These are phyloP conservation scores for Combretum micranthum DNA, from an alignment of 345 rosid species.

Conservation along the genomic window DNA sequence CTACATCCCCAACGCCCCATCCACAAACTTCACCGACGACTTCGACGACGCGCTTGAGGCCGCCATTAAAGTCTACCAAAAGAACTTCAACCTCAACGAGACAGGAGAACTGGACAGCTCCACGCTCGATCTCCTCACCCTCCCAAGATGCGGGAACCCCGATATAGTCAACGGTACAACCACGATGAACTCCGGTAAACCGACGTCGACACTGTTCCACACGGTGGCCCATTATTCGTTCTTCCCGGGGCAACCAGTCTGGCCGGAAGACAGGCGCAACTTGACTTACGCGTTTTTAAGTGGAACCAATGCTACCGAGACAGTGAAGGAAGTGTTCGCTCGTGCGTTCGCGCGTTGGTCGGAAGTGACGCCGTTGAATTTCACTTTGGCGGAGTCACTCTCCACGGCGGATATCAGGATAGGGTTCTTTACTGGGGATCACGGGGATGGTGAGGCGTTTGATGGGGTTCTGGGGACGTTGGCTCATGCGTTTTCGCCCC, in stretches of 20 bases:
- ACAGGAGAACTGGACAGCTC: constrained; percentile 68
- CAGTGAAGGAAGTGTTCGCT: constrained; percentile 49
- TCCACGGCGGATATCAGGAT: constrained; percentile 47
- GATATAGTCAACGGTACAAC: constrained; percentile 82
- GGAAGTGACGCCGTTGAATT: constrained; percentile 52
- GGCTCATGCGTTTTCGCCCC: constrained; percentile 93
- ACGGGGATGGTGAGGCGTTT: constrained; percentile 90
- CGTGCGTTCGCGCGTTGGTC: constrained; percentile 79
- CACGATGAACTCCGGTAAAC: constrained; percentile 55
- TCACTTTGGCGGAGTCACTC: constrained; percentile 34
- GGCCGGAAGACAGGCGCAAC: constrained; percentile 45
- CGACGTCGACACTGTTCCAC: constrained; percentile 30
- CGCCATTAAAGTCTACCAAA: constrained; percentile 67
- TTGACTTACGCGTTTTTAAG: constrained; percentile 68
- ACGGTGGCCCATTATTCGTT: constrained; percentile 53
- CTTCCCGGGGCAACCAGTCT: constrained; percentile 65
- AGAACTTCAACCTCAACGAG: constrained; percentile 55
- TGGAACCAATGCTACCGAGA: constrained; percentile 28
- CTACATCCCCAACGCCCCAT: constrained; percentile 33
- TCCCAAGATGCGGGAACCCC: constrained; percentile 84
- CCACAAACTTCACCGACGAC: constrained; percentile 51
- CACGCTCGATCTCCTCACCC: constrained; percentile 52
- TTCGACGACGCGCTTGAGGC: constrained; percentile 53
- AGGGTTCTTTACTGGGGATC: constrained; percentile 71
- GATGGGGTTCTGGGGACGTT: constrained; percentile 83